Evolutionary conservation across 495 filamentous ascomycete species (phyloP), one percentile per base, ranked within the genome.

Genomic region (Thermothielavioides terrestris): DNA sequence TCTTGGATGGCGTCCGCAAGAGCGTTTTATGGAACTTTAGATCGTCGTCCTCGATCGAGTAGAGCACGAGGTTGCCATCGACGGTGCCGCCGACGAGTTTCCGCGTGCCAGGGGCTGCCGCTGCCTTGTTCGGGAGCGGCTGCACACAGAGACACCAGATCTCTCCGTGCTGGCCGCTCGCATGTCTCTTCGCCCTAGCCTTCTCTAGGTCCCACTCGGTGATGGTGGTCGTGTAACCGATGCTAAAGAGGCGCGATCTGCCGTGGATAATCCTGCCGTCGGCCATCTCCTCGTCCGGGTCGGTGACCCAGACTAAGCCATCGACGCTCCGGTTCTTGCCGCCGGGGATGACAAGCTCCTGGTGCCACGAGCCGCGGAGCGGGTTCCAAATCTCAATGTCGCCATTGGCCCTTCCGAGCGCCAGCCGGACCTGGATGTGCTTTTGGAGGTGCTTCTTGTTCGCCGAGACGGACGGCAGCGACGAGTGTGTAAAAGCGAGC

Each of bases 361-460:
- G 92, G 58, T 86, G 76, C 92, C 92, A 99, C 39, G 77, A 68
- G 12, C 90, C 89, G 53, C 78, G 78, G 50, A 85, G 67, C 6
- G 94, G 92, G 65, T 95, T 95, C 94, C 94, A 99, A 52, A 99
- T 89, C 69, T 97, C 92, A 57, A 99, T 92, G 60, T 95, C 88
- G 58, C 92, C 92, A 64, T 96, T 96, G 37, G 88, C 84, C 53
- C 92, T 83, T 42, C 92, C 92, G 56, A 99, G 77, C 11, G 92
- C 94, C 17, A 97, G 78, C 53, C 89, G 80, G n/a, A 74, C 69
- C 43, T 70, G 68, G 22, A 67, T 56, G 14, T 62, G 54, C 42
- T 70, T 67, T 36, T 58, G 52, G 11, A 46, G 54, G 38, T 85
- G 73, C 53, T 76, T 83, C 22, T 75, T 75, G 43, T 76, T 74